A percentile compares a stretch with the other conserved stretches of the same genome.
Conservation (phyloP, 805 yeast species). For the Sungouiella thailandica region DNA sequence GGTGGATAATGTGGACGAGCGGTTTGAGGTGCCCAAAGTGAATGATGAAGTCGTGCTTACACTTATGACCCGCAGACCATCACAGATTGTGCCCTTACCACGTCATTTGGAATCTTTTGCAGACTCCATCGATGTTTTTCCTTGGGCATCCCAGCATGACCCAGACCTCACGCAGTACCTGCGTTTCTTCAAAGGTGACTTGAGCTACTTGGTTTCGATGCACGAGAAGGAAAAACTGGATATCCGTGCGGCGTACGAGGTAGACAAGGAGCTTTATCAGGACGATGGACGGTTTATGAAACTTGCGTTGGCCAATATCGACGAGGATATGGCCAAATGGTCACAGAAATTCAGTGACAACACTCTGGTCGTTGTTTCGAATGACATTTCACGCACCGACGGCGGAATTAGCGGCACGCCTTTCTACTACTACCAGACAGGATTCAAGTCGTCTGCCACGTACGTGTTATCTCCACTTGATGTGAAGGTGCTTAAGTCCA, state of each 20-base stretch:
- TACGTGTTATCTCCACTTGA: conserved; percentile 78
- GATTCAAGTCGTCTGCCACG: conserved; percentile 56
- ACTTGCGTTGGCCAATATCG: conserved; percentile 53
- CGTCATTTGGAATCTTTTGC: conserved; percentile 26
- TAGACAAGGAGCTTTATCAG: conserved; percentile 55
- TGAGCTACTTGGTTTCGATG: conserved; percentile 47
- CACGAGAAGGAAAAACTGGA: conserved; percentile 55
- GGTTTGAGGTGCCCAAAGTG: conserved; percentile 53
- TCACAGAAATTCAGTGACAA: conserved; percentile 25
- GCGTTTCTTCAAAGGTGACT: conserved; percentile 65
- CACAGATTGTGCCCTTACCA: conserved; percentile 47
- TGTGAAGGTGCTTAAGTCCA: conserved; percentile 59
- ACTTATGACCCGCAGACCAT: conserved; percentile 51
- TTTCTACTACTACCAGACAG: conserved; percentile 74
- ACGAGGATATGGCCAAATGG: conserved; percentile 39
- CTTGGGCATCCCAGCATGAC: conserved; percentile 39
- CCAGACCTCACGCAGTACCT: conserved; percentile 42
- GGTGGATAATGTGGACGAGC: conserved; percentile 42
- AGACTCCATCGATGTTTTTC: conserved; percentile 42
- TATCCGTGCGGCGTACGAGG: conserved; percentile 46
- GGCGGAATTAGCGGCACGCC: conserved; percentile 19
- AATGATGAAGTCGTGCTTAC: conserved; percentile 54
- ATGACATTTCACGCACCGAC: too few relatives aligned
- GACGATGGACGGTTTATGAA: conserved; percentile 53
- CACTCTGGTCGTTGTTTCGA: too few relatives aligned